A percentile compares a stretch with the other conserved stretches of the same genome.
phyloP scores from a whole-genome alignment of 106 monocot species.

The Cymbidium sinense region DNA sequence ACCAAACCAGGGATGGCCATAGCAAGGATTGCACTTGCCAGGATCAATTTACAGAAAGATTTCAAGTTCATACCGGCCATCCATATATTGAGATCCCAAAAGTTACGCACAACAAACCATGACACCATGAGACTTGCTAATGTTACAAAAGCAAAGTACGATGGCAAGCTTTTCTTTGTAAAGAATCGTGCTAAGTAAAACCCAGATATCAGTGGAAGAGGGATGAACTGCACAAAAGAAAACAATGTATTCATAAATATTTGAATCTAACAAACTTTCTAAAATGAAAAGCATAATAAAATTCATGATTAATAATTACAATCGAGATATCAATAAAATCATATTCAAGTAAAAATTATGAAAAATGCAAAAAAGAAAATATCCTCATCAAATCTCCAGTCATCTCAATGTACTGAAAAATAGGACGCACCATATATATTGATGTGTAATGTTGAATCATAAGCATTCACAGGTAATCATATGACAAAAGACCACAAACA shows the following conservation, averaged over 20 bases:
- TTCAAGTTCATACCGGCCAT: slow-evolving; percentile 91
- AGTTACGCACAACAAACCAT: slow-evolving; percentile 95
- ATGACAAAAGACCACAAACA: neutral
- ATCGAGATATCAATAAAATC: neutral
- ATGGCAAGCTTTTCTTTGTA: slow-evolving; percentile 79
- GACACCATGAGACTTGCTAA: slow-evolving; percentile 83
- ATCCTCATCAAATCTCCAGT: neutral
- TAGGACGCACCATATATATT: neutral
- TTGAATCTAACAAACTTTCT: neutral
- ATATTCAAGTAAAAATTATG: neutral
- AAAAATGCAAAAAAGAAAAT: neutral
- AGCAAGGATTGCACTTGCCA: slow-evolving; percentile 61
- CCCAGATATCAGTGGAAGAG: slow-evolving; percentile 85
- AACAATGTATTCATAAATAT: slow-evolving; percentile 2
- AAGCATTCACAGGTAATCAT: neutral
- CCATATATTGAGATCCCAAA: slow-evolving; percentile 99
- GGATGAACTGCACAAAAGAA: slow-evolving; percentile 65
- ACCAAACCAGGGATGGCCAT: slow-evolving; percentile 85
- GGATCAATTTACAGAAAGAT: slow-evolving; percentile 78
- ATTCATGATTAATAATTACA: neutral
- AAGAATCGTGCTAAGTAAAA: slow-evolving; percentile 86
- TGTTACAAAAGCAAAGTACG: slow-evolving; percentile 60
- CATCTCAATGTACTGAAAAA: neutral
- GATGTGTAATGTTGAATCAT: neutral
- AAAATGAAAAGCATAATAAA: neutral